Percentiles rank a stretch among this genome's conserved stretches.
These are phyloP conservation scores for Crepidotus variabilis DNA, from an alignment of 768 basidiomycete genomes.

Conservation along the genomic window DNA sequence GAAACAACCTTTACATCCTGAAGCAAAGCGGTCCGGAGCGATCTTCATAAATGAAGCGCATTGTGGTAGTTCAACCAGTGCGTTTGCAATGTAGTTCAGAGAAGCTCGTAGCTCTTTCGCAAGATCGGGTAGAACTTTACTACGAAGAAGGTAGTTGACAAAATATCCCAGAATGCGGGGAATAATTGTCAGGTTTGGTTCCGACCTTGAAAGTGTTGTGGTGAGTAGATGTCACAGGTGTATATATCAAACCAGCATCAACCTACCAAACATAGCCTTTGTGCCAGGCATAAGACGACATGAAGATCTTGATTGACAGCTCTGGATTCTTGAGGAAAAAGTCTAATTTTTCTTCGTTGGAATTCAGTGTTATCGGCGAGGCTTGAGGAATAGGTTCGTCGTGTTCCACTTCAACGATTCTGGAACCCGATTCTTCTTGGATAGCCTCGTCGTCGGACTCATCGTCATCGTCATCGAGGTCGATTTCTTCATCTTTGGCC, in stretches of 20 bases:
- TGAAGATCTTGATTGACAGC: slow-evolving; percentile 52
- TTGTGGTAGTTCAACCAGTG: slow-evolving; percentile 47
- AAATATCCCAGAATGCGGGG: slow-evolving; percentile 44
- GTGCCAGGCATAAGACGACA: slow-evolving; percentile 66
- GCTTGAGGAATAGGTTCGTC: slow-evolving; percentile 1
- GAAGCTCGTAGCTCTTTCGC: slow-evolving; percentile 46
- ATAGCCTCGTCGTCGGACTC: slow-evolving; percentile 29
- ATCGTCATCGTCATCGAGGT: slow-evolving; percentile 21
- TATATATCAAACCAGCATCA: not conserved
- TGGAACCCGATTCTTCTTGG: slow-evolving; percentile 9
- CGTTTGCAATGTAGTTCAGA: slow-evolving; percentile 36
- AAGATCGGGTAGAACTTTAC: slow-evolving; percentile 36
- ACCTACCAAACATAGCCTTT: slow-evolving; percentile 70
- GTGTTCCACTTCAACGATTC: slow-evolving; percentile 8
- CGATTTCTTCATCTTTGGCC: slow-evolving; percentile 1
- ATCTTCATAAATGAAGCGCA: slow-evolving; percentile 41
- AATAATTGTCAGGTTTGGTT: slow-evolving; percentile 35
- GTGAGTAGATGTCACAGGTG: not conserved
- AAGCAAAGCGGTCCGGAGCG: slow-evolving; percentile 48
- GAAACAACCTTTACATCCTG: slow-evolving; percentile 46
- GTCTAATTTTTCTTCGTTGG: slow-evolving; percentile 43
- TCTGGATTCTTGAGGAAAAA: slow-evolving; percentile 65
- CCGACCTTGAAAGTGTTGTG: slow-evolving; percentile 28
- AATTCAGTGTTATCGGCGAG: not conserved
- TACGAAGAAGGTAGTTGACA: slow-evolving; percentile 41